A percentile compares a stretch with the other conserved stretches of the same genome.
phyloP scores from a whole-genome alignment of 169 alveolate genomes.

The Plasmodium reichenowi region DNA sequence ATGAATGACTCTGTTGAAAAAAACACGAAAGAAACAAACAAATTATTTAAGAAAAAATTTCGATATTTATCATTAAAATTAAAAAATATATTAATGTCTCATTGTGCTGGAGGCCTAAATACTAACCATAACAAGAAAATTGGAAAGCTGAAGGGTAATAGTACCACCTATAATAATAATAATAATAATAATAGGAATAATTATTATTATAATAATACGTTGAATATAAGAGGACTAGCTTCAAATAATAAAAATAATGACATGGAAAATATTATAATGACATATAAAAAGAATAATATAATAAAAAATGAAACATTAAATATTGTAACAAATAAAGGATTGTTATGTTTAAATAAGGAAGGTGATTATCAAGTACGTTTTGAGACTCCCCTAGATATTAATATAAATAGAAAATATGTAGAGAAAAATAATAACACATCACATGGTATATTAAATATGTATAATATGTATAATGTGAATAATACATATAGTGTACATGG shows the following conservation, averaged over 20 bases:
- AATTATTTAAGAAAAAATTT: neutral
- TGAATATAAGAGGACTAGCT: neutral
- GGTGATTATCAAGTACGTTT: neutral
- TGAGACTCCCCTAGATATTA: neutral
- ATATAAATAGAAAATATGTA: neutral
- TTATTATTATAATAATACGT: neutral
- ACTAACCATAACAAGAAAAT: too few relatives aligned
- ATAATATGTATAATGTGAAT: too few relatives aligned
- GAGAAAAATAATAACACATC: neutral
- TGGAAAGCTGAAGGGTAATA: too few relatives aligned
- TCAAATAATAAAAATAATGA: neutral
- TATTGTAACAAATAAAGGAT: neutral
- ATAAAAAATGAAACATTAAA: neutral
- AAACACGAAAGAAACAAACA: neutral
- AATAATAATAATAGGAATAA: neutral
- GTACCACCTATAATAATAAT: too few relatives aligned
- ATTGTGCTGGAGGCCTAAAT: too few relatives aligned
- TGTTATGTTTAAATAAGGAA: neutral
- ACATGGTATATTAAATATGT: too few relatives aligned
- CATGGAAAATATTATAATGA: neutral
- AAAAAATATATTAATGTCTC: too few relatives aligned
- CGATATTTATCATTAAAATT: too few relatives aligned
- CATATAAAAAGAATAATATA: neutral
- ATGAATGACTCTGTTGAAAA: neutral
- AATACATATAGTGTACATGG: too few relatives aligned